phyloP scores from a whole-genome alignment of 257 asterid species.

The Leptodermis oblonga region DNA sequence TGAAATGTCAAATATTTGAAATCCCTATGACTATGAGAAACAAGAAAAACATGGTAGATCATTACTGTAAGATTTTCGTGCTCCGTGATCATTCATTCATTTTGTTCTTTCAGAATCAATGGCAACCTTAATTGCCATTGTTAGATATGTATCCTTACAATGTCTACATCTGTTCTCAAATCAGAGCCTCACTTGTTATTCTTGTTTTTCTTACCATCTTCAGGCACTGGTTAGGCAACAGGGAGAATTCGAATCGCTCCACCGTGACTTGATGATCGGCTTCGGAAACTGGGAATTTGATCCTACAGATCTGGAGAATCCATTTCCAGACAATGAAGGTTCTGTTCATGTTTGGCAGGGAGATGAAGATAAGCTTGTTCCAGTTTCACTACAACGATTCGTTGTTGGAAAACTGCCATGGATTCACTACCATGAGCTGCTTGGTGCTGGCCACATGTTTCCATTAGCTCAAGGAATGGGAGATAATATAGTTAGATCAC shows the following conservation, averaged over 20 bases:
- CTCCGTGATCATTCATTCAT: background rate
- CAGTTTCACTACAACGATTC: constrained; percentile 60
- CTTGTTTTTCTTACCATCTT: background rate
- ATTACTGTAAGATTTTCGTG: background rate
- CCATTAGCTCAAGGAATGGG: constrained; percentile 51
- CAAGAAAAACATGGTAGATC: background rate
- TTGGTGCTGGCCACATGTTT: constrained; percentile 77
- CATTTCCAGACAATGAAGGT: constrained; percentile 50
- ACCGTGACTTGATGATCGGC: constrained; percentile 62
- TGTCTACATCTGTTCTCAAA: background rate
- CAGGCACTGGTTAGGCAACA: constrained; percentile 59
- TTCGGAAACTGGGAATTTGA: constrained; percentile 85
- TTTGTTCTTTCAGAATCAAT: background rate
- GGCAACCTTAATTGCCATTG: background rate
- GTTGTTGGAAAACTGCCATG: constrained; percentile 63
- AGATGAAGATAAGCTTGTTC: constrained; percentile 63
- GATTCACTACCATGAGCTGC: constrained; percentile 72
- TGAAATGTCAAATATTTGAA: background rate
- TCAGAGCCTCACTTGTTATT: background rate
- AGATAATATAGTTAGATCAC: constrained; percentile 45
- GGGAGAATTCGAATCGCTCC: constrained; percentile 70
- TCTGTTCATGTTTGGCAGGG: constrained; percentile 86
- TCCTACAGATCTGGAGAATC: constrained; percentile 62
- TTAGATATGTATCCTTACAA: too few relatives aligned
- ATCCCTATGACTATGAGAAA: background rate